Base-by-base conservation (phyloP, 805 yeast species). In the Yarrowia osloensis region DNA sequence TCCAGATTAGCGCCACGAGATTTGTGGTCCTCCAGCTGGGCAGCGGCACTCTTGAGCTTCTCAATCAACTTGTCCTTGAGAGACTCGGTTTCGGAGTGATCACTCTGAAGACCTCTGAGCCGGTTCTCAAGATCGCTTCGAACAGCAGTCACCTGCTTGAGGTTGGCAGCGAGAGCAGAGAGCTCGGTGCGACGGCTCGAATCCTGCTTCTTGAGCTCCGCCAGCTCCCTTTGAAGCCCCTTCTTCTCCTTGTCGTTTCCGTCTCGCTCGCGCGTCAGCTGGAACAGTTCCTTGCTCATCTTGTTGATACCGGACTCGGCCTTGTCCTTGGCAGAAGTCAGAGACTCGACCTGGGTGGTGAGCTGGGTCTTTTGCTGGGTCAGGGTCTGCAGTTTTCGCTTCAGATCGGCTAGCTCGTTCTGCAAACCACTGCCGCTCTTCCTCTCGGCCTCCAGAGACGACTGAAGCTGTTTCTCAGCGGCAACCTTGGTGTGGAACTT, bases 231-330 rank as follows among this genome's bases (percentile, higher is more conserved):
- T 19, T 52, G 54, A 12, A 19, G 69, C 61, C 57, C 69, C 29
- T 71, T 65, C 52, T 73, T 71, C 28, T 70, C 70, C 55, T 75
- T 73, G 0, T 75, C 86, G 7, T 82, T 72, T 0, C 83, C 82
- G 1, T 83, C 85, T 68, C 87, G 87, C 37, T 85, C 86, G 67
- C 84, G 85, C 0, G 86, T 82, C 49, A 91, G 78, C 57, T 83
- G 83, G 75, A 91, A 84, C 33, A 93, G 78, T 70, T 93, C 98
- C 44, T 94, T 80, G 66, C 88, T 89, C 97, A 93, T 90, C 71
- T 91, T 92, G 74, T 92, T 92, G 63, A 93, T 88, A 4, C 97
- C 98, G 68, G 86, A 88, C 72, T 93, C 97, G 0, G 94, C 89
- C 70, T 84, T 87, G 28, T 81, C 81, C 71, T 86, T 88, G 13